Evolutionary conservation across 2,329 filamentous ascomycete species (phyloP).

Genomic region (Pseudomassariella vexata): DNA sequence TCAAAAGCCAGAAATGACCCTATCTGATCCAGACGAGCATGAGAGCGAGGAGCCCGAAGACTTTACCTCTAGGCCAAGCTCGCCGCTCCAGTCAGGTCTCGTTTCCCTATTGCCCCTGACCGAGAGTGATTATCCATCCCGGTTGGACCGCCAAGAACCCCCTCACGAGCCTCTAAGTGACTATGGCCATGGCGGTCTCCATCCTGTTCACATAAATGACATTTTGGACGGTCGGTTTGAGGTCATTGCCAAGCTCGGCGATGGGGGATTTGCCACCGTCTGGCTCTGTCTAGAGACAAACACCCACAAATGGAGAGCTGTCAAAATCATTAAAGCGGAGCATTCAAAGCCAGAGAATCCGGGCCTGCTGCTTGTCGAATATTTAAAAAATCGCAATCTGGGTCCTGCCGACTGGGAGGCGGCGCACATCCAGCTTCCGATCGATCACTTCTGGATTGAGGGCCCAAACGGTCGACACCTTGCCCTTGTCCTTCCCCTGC

Average conservation of each 20-base stretch:
- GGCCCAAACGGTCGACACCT: conserved; percentile 1
- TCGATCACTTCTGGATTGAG: neutral
- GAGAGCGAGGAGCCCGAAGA: too few species aligned
- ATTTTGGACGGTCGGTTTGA: conserved; percentile 3
- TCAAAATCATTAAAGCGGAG: neutral
- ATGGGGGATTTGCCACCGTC: conserved; percentile 3
- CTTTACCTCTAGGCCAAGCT: too few species aligned
- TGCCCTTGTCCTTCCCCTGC: conserved; percentile 2
- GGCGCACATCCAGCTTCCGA: conserved; percentile 2
- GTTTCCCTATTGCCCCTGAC: too few species aligned
- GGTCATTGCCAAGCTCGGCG: conserved; percentile 4
- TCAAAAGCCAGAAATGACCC: too few species aligned
- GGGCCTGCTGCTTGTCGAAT: neutral
- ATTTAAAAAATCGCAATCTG: neutral
- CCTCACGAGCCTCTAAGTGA: neutral
- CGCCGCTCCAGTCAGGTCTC: too few species aligned
- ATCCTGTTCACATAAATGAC: conserved; percentile 4
- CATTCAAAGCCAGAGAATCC: neutral
- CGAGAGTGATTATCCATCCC: too few species aligned
- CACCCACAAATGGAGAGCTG: conserved; percentile 2
- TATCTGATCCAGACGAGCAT: too few species aligned
- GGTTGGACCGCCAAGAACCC: too few species aligned
- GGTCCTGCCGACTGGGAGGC: neutral
- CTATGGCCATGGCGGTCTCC: conserved; percentile 2
- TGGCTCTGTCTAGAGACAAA: conserved; percentile 6